Conservation (phyloP, 2,329 filamentous ascomycete genomes). For the Paraconiothyrium brasiliense region DNA sequence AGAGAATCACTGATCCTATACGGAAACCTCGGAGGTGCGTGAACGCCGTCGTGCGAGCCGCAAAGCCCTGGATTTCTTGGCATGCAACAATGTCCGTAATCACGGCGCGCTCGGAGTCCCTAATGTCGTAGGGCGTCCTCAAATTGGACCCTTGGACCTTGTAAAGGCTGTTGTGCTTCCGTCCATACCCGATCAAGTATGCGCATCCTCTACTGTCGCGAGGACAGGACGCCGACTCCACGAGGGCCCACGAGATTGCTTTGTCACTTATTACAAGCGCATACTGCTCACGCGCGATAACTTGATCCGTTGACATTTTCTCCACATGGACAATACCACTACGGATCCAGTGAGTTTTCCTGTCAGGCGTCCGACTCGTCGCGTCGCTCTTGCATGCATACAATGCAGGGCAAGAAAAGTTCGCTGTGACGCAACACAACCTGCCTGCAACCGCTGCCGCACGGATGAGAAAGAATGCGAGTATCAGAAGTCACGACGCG, state of each 20-base stretch:
- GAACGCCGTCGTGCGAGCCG: too few species aligned
- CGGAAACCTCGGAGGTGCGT: too few species aligned
- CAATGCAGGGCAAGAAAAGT: slow-evolving; percentile 33
- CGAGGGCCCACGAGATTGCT: background rate
- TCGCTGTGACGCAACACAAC: slow-evolving; percentile 27
- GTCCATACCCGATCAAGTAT: slow-evolving; percentile 3
- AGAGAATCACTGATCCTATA: too few species aligned
- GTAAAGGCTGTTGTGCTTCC: background rate
- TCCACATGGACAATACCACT: slow-evolving; percentile 5
- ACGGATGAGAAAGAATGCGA: slow-evolving; percentile 29
- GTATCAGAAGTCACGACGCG: slow-evolving; percentile 31
- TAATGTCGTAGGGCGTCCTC: background rate
- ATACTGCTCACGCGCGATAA: background rate
- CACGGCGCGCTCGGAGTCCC: slow-evolving; percentile 1
- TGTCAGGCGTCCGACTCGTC: slow-evolving; percentile 19
- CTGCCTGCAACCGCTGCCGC: slow-evolving; percentile 24
- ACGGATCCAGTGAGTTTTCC: background rate
- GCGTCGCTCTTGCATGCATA: slow-evolving; percentile 32
- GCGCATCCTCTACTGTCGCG: slow-evolving; percentile 1
- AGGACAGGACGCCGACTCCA: slow-evolving; percentile 16
- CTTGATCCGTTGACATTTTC: background rate
- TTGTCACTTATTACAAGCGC: background rate
- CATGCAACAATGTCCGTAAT: background rate
- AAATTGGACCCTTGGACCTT: background rate
- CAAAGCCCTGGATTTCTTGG: too few species aligned